Evolutionary conservation across 164 flowering plant genomes (phyloP).

Genomic region (Tinospora cordifolia): DNA sequence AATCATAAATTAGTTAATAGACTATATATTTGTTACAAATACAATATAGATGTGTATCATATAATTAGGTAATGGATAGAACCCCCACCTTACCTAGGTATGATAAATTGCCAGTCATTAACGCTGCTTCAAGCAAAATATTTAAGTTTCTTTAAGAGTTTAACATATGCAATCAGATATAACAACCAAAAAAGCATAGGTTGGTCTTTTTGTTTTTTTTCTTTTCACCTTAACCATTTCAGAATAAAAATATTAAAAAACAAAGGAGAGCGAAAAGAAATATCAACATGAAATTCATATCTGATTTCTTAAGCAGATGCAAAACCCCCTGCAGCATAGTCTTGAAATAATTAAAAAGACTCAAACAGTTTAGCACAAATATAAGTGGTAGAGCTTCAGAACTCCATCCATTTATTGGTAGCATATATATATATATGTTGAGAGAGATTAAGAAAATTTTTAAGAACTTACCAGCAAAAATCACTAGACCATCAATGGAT

Average conservation of each 20-base stretch:
- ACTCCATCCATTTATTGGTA: no score
- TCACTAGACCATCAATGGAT: slow-evolving; percentile 69
- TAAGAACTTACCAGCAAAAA: slow-evolving; percentile 60
- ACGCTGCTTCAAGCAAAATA: no score
- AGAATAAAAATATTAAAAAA: background rate
- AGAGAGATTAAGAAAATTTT: background rate
- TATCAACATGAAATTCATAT: background rate
- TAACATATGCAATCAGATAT: background rate
- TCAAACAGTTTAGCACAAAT: background rate
- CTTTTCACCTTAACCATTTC: background rate
- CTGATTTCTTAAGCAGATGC: background rate
- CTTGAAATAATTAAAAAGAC: background rate
- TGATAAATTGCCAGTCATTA: background rate
- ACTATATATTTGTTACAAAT: no score
- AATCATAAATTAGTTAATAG: no score
- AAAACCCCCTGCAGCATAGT: background rate
- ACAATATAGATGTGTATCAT: no score
- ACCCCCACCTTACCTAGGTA: no score
- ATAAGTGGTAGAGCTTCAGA: background rate
- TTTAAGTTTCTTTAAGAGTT: no score
- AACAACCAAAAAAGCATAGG: background rate
- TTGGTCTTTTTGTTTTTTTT: no score
- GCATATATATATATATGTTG: no score
- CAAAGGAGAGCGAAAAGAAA: background rate
- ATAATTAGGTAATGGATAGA: background rate